Evolutionary conservation across 2,329 filamentous ascomycete genomes (phyloP).

Genomic region (Aspergillus candidus): DNA sequence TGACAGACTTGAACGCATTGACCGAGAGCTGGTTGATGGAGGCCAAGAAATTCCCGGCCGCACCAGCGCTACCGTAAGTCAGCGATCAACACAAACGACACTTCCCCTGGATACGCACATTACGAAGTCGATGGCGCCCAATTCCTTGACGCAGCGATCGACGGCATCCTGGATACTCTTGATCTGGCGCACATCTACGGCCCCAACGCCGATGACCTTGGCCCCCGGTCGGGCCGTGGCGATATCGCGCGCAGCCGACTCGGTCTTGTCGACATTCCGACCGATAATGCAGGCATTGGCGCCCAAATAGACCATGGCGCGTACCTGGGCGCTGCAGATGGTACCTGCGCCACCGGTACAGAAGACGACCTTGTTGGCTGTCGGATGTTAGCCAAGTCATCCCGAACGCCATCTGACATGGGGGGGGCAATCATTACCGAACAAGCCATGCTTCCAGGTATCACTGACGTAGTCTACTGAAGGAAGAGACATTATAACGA

Average conservation of each 20-base stretch:
- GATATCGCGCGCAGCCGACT: constrained; percentile 72
- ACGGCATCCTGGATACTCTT: constrained; percentile 66
- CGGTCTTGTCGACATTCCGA: constrained; percentile 82
- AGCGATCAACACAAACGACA: too few relatives aligned
- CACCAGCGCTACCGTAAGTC: constrained; percentile 61
- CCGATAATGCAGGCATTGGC: constrained; percentile 93
- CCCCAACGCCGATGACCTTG: constrained; percentile 80
- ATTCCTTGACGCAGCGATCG: constrained; percentile 70
- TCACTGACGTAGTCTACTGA: constrained; percentile 72
- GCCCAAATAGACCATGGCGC: constrained; percentile 83
- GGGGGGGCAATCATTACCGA: constrained; percentile 49
- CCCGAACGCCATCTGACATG: background rate
- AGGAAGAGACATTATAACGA: constrained; percentile 57
- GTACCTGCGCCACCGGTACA: constrained; percentile 91
- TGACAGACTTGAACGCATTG: constrained; percentile 91
- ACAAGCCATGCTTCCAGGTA: constrained; percentile 82
- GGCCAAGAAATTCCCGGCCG: constrained; percentile 91
- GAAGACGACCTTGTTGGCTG: constrained; percentile 83
- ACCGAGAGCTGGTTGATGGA: constrained; percentile 73
- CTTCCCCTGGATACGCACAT: constrained; percentile 54
- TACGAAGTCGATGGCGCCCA: constrained; percentile 85
- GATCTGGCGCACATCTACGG: constrained; percentile 65
- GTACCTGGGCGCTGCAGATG: constrained; percentile 90
- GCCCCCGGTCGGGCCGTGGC: constrained; percentile 70
- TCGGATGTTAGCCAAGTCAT: constrained; percentile 4